Conservation (phyloP, 805 yeast species). For the Dipodascus albidus region DNA sequence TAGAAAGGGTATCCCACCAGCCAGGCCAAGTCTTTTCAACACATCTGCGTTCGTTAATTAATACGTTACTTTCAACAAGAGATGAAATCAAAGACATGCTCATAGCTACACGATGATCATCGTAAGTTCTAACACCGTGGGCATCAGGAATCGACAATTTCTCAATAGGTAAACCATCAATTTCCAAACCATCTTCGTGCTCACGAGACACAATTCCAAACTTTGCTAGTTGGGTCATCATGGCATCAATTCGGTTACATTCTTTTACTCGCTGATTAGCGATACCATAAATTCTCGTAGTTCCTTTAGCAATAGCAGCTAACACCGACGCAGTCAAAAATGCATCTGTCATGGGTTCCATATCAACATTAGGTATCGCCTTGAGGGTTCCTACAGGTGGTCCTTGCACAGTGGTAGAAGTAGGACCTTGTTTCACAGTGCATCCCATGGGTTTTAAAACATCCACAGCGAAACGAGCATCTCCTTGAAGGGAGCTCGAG, state of each 20-base stretch:
- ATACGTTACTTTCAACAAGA: conserved; percentile 50
- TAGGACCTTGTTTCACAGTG: conserved; percentile 65
- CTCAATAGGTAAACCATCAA: conserved; percentile 47
- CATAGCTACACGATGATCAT: conserved; percentile 98
- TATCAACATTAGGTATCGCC: conserved; percentile 70
- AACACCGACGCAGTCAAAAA: conserved; percentile 93
- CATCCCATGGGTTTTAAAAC: conserved; percentile 96
- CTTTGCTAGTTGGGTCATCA: conserved; percentile 78
- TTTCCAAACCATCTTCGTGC: conserved; percentile 84
- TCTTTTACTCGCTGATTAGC: conserved; percentile 98
- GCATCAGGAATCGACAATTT: conserved; percentile 45
- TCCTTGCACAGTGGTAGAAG: conserved; percentile 87
- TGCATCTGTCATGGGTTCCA: conserved; percentile 99
- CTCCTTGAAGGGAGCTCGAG: conserved; percentile 85
- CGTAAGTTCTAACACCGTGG: conserved; percentile 62
- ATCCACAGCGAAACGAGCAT: conserved; percentile 90
- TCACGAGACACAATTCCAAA: conserved; percentile 83
- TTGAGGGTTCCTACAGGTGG: conserved; percentile 60
- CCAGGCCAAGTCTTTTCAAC: conserved; percentile 99
- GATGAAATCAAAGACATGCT: conserved; percentile 74
- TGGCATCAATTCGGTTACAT: conserved; percentile 91
- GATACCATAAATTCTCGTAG: conserved; percentile 83
- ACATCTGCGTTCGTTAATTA: conserved; percentile 77
- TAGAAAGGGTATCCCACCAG: conserved; percentile 93
- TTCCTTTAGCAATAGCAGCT: conserved; percentile 75